Conservation (phyloP, 2,329 filamentous ascomycete genomes). For the Bisporella sp. region DNA sequence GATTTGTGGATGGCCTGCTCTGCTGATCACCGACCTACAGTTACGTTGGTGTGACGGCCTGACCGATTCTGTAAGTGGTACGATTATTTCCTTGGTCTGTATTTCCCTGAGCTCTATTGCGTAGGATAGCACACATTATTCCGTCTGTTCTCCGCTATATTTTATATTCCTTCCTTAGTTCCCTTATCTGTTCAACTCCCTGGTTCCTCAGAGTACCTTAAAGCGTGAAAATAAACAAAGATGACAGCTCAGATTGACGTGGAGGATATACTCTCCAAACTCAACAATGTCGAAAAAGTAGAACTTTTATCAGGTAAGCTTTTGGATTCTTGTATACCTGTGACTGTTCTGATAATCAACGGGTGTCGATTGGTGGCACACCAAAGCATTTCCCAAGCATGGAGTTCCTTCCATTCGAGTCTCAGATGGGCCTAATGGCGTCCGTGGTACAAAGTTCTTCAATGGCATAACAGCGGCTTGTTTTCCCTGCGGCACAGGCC, state of each 20-base stretch:
- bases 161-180: no score
- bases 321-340: no score
- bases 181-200: no score
- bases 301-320: constrained; percentile 41
- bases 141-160: no score
- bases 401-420: constrained; percentile 27
- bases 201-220: no score
- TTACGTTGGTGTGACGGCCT: no score
- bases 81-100: no score
- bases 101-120: no score
- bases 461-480: constrained; percentile 37
- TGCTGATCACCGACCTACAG: no score
- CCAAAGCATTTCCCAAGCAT: constrained; percentile 22
- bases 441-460: constrained; percentile 27
- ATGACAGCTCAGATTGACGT: constrained; percentile 47
- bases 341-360: constrained; percentile 7
- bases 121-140: no score
- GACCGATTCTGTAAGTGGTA: no score
- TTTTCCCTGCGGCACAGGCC: constrained; percentile 36
- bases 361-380: constrained; percentile 30
- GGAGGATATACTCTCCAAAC: constrained; percentile 46
- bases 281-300: constrained; percentile 45
- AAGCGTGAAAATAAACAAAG: not conserved
- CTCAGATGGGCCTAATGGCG: constrained; percentile 30
- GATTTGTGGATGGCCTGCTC: no score